Base-by-base conservation (phyloP, 2,329 filamentous ascomycete species). In the Bretziella fagacearum region DNA sequence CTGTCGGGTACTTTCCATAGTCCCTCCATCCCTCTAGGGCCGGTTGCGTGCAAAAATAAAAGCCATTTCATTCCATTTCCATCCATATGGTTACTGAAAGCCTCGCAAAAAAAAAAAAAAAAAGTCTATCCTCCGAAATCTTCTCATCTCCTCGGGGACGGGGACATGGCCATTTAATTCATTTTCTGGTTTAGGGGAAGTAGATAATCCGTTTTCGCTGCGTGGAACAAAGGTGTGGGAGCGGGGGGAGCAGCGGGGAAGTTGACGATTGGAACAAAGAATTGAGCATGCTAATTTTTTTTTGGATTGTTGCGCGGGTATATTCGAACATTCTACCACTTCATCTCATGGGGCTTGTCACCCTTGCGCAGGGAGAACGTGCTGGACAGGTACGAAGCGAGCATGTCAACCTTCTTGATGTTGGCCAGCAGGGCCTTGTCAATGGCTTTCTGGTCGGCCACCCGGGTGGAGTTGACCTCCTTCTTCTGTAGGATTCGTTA, bases 331-430 rank as follows among this genome's bases (percentile, higher is more conserved):
- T 78, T 33, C 71, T 95, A 98, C 79, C 89, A 98, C 73, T 84
- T 84, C 91, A 98, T 96, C 80, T 93, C 84, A 74, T 98, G 91
- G 71, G 91, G 91, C 81, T 89, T 87, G 78, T 98, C 89, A 64
- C 91, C 91, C 77, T 87, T 95, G 73, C 89, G 84, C 70, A 98
- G 81, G 79, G 84, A 93, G 84, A 98, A 98, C 66, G 81, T 85
- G 69, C 81, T 84, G 65, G 77, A 77, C 61, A 98, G 84, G 79
- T 98, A 98, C 73, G 81, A 84, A 65, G 79, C 70, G 61, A 98
- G 83, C 70, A 89, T 74, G 59, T 86, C 82, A 69, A 93, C 86
- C 81, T 96, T 95, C 84, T 96, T 96, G 77, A 98, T 91, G 70
- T 73, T 83, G 69, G 84, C 78, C 61, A 98, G 71, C 64, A 98